phyloP scores from a whole-genome alignment of 1,284 basidiomycete species.

The Puccinia polysora region DNA sequence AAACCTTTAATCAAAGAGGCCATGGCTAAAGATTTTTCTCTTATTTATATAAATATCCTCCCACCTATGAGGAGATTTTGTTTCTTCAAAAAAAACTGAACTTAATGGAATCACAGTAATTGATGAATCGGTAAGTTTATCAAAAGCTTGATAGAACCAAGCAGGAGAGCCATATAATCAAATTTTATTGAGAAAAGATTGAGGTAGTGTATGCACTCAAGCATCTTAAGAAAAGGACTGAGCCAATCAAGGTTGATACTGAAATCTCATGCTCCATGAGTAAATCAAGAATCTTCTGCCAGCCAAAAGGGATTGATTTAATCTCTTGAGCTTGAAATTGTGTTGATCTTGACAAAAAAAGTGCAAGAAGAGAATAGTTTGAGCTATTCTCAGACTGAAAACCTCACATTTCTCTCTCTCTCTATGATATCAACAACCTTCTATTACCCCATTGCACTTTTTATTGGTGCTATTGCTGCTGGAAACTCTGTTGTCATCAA shows the following conservation, averaged over 20 bases:
- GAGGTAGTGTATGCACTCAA: slow-evolving; percentile 51
- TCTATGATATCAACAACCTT: too few species aligned
- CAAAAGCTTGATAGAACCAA: too few species aligned
- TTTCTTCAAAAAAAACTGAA: too few species aligned
- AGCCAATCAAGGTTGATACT: slow-evolving; percentile 49
- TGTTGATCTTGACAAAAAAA: too few species aligned
- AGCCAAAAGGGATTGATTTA: slow-evolving; percentile 54
- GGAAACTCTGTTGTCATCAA: slow-evolving; percentile 53
- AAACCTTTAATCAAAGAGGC: slow-evolving; percentile 50
- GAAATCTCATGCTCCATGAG: slow-evolving; percentile 51
- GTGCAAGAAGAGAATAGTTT: too few species aligned
- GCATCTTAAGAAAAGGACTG: slow-evolving; percentile 53
- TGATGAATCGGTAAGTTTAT: too few species aligned
- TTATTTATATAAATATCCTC: too few species aligned
- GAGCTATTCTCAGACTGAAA: too few species aligned
- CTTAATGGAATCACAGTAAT: too few species aligned
- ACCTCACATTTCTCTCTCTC: too few species aligned
- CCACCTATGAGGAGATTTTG: too few species aligned
- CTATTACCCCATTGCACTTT: slow-evolving; percentile 45
- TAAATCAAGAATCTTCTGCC: slow-evolving; percentile 50
- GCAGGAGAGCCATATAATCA: slow-evolving; percentile 52
- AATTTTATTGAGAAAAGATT: slow-evolving; percentile 51
- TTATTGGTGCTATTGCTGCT: slow-evolving; percentile 54
- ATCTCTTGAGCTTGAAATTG: slow-evolving; percentile 54
- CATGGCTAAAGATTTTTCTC: slow-evolving; percentile 49